These are phyloP conservation scores for Sporobolomyces roseus DNA, from an alignment of 768 basidiomycete genomes.

Conservation along the genomic window DNA sequence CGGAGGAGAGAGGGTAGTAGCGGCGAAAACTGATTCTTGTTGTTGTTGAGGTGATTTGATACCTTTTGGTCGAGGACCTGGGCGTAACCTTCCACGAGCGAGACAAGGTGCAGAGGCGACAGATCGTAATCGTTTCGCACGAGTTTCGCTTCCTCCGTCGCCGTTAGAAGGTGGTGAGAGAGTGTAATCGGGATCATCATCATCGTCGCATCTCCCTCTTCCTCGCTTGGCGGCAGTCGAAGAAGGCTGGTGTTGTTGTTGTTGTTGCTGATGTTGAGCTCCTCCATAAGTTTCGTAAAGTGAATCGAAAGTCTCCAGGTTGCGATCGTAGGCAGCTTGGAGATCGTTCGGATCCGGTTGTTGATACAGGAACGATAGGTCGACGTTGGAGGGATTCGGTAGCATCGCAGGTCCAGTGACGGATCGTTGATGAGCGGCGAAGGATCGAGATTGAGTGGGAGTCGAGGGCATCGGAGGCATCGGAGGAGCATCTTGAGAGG, in stretches of 20 bases:
- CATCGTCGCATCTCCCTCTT: constrained; percentile 2
- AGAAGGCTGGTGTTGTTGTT: not conserved
- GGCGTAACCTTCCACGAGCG: constrained; percentile 43
- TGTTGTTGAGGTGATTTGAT: constrained; percentile 46
- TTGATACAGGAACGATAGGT: constrained; percentile 8
- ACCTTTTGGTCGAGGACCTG: constrained; percentile 49
- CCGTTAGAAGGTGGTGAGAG: constrained; percentile 30
- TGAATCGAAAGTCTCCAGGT: constrained; percentile 31
- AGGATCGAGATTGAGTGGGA: not conserved
- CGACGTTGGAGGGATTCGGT: constrained; percentile 3
- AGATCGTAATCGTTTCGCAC: constrained; percentile 37
- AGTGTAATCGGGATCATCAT: constrained; percentile 6
- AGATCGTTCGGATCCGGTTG: not conserved
- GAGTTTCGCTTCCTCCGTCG: constrained; percentile 35
- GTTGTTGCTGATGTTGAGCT: not conserved
- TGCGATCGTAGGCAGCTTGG: constrained; percentile 33
- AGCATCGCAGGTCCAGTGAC: constrained; percentile 7
- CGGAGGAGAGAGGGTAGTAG: constrained; percentile 32
- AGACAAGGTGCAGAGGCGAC: constrained; percentile 40
- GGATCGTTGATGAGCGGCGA: not conserved
- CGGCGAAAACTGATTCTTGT: constrained; percentile 40
- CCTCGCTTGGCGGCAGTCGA: constrained; percentile 6
- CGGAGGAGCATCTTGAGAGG: not conserved
- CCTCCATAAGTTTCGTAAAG: constrained; percentile 30
- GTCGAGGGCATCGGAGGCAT: not conserved